These are phyloP conservation scores for Candolleomyces aberdarensis DNA, from an alignment of 768 basidiomycete genomes.

Conservation along the genomic window DNA sequence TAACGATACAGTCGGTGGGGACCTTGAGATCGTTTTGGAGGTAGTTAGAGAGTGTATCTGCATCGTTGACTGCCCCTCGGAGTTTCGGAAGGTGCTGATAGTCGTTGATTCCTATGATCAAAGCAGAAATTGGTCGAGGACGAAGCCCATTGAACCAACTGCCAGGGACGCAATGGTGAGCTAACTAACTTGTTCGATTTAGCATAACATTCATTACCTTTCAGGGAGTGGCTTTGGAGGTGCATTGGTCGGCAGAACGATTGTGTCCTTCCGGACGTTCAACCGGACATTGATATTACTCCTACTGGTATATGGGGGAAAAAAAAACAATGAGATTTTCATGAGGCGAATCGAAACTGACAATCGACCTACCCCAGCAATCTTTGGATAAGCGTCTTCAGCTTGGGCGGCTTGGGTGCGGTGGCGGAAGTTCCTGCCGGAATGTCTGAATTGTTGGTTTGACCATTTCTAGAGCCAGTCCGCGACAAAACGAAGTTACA, in stretches of 20 bases:
- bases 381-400: too few relatives aligned
- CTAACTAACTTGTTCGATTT: too few relatives aligned
- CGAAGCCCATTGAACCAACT: not conserved
- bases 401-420: too few relatives aligned
- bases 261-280: not conserved
- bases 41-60: conserved; percentile 33
- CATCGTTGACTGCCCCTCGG: conserved; percentile 36
- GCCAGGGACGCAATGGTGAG: not conserved
- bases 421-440: too few relatives aligned
- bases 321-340: too few relatives aligned
- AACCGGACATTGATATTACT: not conserved
- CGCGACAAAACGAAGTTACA: too few relatives aligned
- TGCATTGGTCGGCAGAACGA: not conserved
- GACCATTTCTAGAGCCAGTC: too few relatives aligned
- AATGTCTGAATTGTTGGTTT: too few relatives aligned
- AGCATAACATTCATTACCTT: not conserved
- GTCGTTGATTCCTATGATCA: conserved; percentile 42
- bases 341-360: too few relatives aligned
- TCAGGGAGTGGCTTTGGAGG: not conserved
- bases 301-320: too few relatives aligned
- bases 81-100: conserved; percentile 29
- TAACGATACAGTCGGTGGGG: conserved; percentile 29
- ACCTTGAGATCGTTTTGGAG: conserved; percentile 26
- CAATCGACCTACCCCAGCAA: too few relatives aligned
- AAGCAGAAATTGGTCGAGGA: conserved; percentile 27